Evolutionary conservation across 192 early-diverging fungal species (phyloP).

Genomic region (Umbelopsis sp.): DNA sequence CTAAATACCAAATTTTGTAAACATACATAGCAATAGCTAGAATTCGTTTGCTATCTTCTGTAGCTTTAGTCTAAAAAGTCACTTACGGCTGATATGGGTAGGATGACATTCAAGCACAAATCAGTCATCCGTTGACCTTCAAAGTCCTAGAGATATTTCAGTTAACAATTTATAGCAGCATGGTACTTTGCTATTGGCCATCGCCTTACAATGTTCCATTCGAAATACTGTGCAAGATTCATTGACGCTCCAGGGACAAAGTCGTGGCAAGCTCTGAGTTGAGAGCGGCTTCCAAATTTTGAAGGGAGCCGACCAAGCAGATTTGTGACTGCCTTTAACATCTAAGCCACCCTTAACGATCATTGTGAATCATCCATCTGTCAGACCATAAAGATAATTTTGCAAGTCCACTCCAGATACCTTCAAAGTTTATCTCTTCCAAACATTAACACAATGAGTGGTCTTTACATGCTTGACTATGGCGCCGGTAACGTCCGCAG

Average conservation of each 20-base stretch:
- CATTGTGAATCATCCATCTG: too few species aligned
- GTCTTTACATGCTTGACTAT: constrained; percentile 92
- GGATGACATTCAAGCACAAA: constrained; percentile 8
- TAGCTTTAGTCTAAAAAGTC: not conserved
- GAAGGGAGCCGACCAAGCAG: not conserved
- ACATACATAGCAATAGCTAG: too few species aligned
- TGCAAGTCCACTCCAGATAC: not conserved
- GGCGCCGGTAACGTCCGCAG: constrained; percentile 99
- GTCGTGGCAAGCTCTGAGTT: not conserved
- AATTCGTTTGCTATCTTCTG: not conserved
- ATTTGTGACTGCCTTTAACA: not conserved
- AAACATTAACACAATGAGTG: constrained; percentile 41
- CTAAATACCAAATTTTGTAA: not conserved
- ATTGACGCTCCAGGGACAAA: not conserved
- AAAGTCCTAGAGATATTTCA: not conserved
- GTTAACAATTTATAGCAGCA: not conserved
- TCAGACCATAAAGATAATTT: not conserved
- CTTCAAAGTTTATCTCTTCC: not conserved
- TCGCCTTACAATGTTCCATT: constrained; percentile 15
- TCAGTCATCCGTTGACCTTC: constrained; percentile 6
- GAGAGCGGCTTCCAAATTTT: not conserved
- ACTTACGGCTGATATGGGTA: constrained; percentile 6
- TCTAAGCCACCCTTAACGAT: too few species aligned
- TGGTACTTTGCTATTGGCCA: too few species aligned
- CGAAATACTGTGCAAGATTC: constrained; percentile 4